Evolutionary conservation across 495 filamentous ascomycete genomes (phyloP).

Genomic region (Aspergillus ostianus): DNA sequence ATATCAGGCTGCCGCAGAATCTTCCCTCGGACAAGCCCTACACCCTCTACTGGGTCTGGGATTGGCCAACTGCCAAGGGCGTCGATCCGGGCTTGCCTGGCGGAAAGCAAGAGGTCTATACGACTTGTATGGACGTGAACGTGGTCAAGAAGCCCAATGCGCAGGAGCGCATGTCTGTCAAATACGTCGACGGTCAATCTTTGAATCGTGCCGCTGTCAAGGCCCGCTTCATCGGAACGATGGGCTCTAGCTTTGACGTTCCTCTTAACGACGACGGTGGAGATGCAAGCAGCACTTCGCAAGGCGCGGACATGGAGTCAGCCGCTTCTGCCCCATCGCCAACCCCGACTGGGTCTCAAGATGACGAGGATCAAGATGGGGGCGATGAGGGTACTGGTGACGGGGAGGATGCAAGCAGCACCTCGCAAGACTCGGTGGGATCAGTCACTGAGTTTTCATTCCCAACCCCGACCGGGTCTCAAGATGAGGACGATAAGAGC

Average conservation of each 20-base stretch:
- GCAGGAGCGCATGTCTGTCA: slow-evolving; percentile 8
- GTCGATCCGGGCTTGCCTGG: slow-evolving; percentile 45
- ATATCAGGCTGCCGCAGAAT: slow-evolving; percentile 65
- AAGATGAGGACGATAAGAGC: too few relatives aligned
- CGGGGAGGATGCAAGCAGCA: too few relatives aligned
- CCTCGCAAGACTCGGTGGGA: too few relatives aligned
- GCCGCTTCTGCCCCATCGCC: background rate
- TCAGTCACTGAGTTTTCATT: too few relatives aligned
- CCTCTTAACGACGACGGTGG: too few relatives aligned
- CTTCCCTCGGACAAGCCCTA: slow-evolving; percentile 52
- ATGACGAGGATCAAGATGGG: too few relatives aligned
- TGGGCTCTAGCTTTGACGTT: background rate
- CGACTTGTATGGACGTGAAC: slow-evolving; percentile 76
- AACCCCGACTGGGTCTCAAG: background rate
- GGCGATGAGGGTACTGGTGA: too few relatives aligned
- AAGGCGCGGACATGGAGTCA: background rate
- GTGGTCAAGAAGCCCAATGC: slow-evolving; percentile 40
- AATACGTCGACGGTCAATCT: slow-evolving; percentile 33
- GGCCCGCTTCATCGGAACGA: slow-evolving; percentile 32
- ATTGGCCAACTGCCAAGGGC: slow-evolving; percentile 66
- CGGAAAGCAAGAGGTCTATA: slow-evolving; percentile 70
- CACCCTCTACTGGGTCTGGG: slow-evolving; percentile 91
- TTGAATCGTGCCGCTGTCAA: slow-evolving; percentile 39
- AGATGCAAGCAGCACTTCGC: background rate
- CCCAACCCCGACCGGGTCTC: too few relatives aligned